Evolutionary conservation across 768 basidiomycete genomes (phyloP), one percentile per base, ranked within the genome.

Genomic region (Rossbeevera mucosa): DNA sequence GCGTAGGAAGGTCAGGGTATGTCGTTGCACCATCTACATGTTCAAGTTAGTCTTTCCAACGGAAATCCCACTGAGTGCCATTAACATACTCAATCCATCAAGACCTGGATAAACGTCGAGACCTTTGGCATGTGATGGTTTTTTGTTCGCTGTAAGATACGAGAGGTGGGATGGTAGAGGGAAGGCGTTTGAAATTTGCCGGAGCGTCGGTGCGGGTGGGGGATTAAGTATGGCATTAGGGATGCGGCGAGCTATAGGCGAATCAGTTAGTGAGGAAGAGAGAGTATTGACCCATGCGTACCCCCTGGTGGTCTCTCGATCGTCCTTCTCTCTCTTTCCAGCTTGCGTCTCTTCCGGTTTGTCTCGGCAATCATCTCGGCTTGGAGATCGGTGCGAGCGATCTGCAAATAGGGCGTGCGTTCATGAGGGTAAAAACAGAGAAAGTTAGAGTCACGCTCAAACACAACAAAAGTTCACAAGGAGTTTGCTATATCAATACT

Each of bases 301-400:
- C 93, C 69, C 48, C 86, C 82, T 44, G 80, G 82, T 9, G 88
- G 86, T n/a, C 85, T 74, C 59, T 94, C 94, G 12, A 84, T 64
- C 1, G 80, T 79, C 57, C 93, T 78, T 55, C 91, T 82, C 56
- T 96, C 93, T 53, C 93, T 78, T 66, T 97, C 94, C 30, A 98
- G 69, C 44, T 82, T 78, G 42, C 94, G 76, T 52, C 91, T 78
- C 68, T 95, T 95, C 57, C 88, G 76, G 66, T 91, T 94, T 6
- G 88, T 86, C 60, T 94, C 90, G 0, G 94, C 83, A 51, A 94
- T 87, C 84, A 95, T 89, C 13, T 88, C 85, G 2, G 81, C 87
- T 62, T 94, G 88, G 12, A 94, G 71, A 44, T 86, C 83, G 59
- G 92, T 88, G 47, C 88, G 78, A 22, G 87, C 76, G 53, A 85